Conservation (phyloP, 495 filamentous ascomycete genomes). For the Diplogelasinospora grovesii region DNA sequence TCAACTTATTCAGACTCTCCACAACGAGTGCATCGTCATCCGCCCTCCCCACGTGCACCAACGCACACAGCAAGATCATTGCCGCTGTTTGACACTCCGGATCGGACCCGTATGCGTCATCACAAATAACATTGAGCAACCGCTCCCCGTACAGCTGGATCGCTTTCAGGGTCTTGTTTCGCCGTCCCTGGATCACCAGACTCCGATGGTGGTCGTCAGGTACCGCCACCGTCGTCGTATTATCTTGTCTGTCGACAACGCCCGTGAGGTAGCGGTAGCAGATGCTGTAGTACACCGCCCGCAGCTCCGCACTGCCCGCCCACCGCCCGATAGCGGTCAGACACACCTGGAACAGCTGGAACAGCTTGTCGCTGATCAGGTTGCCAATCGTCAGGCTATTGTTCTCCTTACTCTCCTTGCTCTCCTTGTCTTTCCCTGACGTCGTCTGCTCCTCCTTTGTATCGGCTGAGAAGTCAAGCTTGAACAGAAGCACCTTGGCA, state of each 20-base stretch:
- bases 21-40: slow-evolving; percentile 56
- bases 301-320: slow-evolving; percentile 58
- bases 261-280: slow-evolving; percentile 76
- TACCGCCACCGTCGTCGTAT: slow-evolving; percentile 3
- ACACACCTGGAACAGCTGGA: slow-evolving; percentile 81
- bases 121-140: slow-evolving; percentile 78
- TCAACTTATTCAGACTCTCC: slow-evolving; percentile 72
- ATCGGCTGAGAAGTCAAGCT: slow-evolving; percentile 51
- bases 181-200: slow-evolving; percentile 33
- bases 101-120: slow-evolving; percentile 86
- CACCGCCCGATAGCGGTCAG: slow-evolving; percentile 68
- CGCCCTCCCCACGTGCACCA: slow-evolving; percentile 57
- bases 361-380: slow-evolving; percentile 79
- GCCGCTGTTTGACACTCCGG: slow-evolving; percentile 75
- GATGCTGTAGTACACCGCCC: slow-evolving; percentile 81
- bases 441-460: slow-evolving; percentile 37
- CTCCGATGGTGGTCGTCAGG: no score
- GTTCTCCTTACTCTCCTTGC: no score
- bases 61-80: slow-evolving; percentile 63
- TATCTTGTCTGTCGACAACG: slow-evolving; percentile 50
- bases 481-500: slow-evolving; percentile 67
- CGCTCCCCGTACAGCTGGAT: slow-evolving; percentile 71
- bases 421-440: slow-evolving; percentile 34
- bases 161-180: slow-evolving; percentile 61
- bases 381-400: slow-evolving; percentile 55